Percentiles rank a stretch among this genome's conserved stretches.
phyloP scores from a whole-genome alignment of 345 rosid genomes.

The Dimocarpus longan region DNA sequence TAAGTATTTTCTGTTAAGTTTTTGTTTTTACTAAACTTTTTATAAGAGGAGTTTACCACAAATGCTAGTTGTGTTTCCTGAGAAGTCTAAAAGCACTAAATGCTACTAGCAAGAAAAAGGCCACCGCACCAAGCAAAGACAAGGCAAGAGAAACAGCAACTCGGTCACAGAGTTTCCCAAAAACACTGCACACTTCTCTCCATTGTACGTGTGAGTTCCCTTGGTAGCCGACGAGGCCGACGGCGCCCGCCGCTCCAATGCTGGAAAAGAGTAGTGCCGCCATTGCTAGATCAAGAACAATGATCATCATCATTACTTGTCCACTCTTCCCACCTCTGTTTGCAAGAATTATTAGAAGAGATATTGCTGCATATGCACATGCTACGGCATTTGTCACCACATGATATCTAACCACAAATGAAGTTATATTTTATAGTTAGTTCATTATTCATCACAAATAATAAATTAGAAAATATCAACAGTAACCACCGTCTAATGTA shows the following conservation, averaged over 20 bases:
- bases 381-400: constrained; percentile 62
- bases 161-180: constrained; percentile 57
- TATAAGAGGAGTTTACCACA: too few species aligned
- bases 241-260: constrained; percentile 55
- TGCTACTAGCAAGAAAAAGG: constrained; percentile 50
- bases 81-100: constrained; percentile 35
- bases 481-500: too few species aligned
- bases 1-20: too few species aligned
- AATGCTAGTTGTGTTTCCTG: constrained; percentile 18
- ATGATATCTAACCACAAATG: constrained; percentile 40
- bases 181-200: constrained; percentile 59
- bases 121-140: constrained; percentile 44
- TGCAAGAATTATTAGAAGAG: constrained; percentile 35
- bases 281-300: constrained; percentile 48
- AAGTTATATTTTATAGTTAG: too few species aligned
- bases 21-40: too few species aligned
- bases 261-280: constrained; percentile 61
- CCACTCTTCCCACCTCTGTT: constrained; percentile 36
- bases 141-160: constrained; percentile 38
- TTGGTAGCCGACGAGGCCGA: constrained; percentile 53
- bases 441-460: too few species aligned
- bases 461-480: too few species aligned
- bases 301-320: constrained; percentile 17
- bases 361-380: constrained; percentile 51
- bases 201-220: constrained; percentile 74